Conservation (phyloP, 306 rosid species). For the Neltuma alba region DNA sequence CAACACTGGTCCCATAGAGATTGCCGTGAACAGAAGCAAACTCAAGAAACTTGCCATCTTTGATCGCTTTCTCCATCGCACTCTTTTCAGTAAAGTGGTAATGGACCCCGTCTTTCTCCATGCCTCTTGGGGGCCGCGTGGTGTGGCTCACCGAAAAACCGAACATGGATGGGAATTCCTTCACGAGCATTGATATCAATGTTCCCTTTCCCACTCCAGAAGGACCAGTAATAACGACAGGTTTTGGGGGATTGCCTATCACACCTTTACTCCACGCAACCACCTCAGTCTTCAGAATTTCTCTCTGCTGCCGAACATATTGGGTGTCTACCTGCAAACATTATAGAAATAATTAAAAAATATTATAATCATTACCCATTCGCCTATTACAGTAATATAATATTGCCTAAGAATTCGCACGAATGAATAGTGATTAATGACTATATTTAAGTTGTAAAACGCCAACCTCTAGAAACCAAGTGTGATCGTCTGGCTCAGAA, state of each 20-base stretch:
- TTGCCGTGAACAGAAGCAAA: constrained; percentile 96
- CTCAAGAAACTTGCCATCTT: constrained; percentile 90
- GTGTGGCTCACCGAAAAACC: constrained; percentile 99
- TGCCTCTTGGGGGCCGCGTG: constrained; percentile 78
- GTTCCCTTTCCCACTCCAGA: constrained; percentile 99
- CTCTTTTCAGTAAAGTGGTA: constrained; percentile 84
- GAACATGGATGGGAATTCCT: constrained; percentile 87
- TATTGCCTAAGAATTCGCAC: background rate
- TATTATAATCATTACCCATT: background rate
- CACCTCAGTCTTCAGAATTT: constrained; percentile 64
- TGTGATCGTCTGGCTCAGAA: constrained; percentile 58
- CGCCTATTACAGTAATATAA: constrained; percentile 1
- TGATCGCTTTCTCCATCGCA: constrained; percentile 82
- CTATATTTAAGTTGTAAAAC: constrained; percentile 15
- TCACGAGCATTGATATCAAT: constrained; percentile 88
- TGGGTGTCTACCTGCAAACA: constrained; percentile 71
- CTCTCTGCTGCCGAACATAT: constrained; percentile 72
- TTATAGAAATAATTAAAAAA: constrained; percentile 9
- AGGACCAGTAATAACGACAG: constrained; percentile 91
- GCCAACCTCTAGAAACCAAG: constrained; percentile 97
- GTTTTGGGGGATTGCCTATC: constrained; percentile 71
- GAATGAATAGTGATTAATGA: background rate
- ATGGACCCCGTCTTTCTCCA: constrained; percentile 93
- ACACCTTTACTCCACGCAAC: constrained; percentile 99
- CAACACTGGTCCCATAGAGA: constrained; percentile 94